phyloP scores from a whole-genome alignment of 306 rosid genomes.

The Fagus sylvatica region DNA sequence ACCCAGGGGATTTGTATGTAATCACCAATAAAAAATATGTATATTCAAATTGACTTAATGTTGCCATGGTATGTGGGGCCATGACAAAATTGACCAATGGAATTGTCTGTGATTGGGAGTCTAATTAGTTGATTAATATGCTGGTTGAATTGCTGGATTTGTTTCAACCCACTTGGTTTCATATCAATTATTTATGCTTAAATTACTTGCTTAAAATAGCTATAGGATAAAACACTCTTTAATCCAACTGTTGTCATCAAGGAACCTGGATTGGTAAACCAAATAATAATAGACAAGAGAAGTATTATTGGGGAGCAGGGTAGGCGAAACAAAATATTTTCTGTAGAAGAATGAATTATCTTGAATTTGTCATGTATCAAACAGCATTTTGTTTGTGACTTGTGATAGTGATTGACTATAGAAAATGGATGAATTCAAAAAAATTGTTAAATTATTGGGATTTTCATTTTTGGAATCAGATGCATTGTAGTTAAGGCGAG shows the following conservation, averaged over 20 bases:
- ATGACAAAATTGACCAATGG: neutral
- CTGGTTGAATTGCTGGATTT: no score
- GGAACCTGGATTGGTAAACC: neutral
- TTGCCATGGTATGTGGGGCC: no score
- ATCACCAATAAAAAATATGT: no score
- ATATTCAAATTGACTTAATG: no score
- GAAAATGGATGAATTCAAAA: neutral
- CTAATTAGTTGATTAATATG: no score
- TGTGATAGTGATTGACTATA: neutral
- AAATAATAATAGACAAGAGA: neutral
- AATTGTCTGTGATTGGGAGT: neutral
- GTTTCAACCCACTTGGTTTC: no score
- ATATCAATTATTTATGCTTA: no score
- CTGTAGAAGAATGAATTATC: neutral
- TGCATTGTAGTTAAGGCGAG: neutral
- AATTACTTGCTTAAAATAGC: no score
- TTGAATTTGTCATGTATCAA: neutral
- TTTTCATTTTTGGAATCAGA: neutral
- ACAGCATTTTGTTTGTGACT: neutral
- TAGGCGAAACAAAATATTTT: neutral
- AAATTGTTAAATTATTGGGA: neutral
- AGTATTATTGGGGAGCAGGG: neutral
- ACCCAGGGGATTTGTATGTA: no score
- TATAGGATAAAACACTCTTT: neutral
- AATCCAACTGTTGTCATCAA: neutral